phyloP scores from a whole-genome alignment of 495 filamentous ascomycete species.

The Daldinia bambusicola region DNA sequence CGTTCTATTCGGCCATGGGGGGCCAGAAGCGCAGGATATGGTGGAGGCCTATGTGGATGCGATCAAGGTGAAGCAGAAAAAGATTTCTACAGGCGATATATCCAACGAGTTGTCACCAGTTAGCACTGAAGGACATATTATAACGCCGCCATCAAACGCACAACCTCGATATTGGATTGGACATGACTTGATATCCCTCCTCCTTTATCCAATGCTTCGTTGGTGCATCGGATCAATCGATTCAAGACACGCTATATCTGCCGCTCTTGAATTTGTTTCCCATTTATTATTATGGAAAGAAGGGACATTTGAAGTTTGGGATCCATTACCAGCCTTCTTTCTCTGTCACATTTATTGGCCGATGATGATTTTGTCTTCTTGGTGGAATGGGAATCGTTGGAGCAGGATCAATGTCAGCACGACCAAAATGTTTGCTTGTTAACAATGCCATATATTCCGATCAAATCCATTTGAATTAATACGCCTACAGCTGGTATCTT shows the following conservation, averaged over 20 bases:
- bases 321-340: constrained; percentile 67
- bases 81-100: not conserved
- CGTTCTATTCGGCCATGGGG: constrained; percentile 57
- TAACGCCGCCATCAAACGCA: constrained; percentile 44
- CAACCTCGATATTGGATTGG: constrained; percentile 66
- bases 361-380: constrained; percentile 53
- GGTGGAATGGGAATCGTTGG: constrained; percentile 60
- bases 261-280: constrained; percentile 45
- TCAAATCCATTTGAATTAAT: too few species aligned
- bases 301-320: constrained; percentile 67
- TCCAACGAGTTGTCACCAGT: not conserved
- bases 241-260: constrained; percentile 32
- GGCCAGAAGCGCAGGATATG: constrained; percentile 48
- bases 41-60: constrained; percentile 52
- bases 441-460: not conserved
- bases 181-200: constrained; percentile 64
- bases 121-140: not conserved
- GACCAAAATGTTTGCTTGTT: constrained; percentile 62
- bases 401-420: constrained; percentile 70
- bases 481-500: too few species aligned
- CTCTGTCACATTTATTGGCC: constrained; percentile 73
- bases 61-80: constrained; percentile 27
- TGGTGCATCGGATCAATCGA: constrained; percentile 12
- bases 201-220: constrained; percentile 44
- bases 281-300: constrained; percentile 69